These are phyloP conservation scores for Microdochium paspali DNA, from an alignment of 2,329 filamentous ascomycete genomes.

Conservation along the genomic window DNA sequence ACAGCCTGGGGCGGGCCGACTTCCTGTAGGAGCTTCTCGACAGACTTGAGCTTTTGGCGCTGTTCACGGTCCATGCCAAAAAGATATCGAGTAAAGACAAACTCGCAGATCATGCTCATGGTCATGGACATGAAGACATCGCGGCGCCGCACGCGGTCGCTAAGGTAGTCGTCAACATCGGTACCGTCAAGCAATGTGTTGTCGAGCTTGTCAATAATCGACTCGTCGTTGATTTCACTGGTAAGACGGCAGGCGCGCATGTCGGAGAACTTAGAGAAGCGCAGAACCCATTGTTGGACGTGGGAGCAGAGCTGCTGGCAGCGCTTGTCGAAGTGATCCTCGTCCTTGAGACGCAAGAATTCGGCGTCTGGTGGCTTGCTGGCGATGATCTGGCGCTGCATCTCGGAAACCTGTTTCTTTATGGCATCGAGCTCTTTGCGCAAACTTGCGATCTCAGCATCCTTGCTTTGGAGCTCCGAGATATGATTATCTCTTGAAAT, in stretches of 20 bases:
- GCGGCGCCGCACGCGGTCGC: slow-evolving; percentile 76
- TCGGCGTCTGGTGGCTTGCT: slow-evolving; percentile 53
- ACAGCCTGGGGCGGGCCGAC: slow-evolving; percentile 84
- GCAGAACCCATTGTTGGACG: slow-evolving; percentile 93
- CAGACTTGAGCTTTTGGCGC: slow-evolving; percentile 89
- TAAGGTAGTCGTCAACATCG: slow-evolving; percentile 80
- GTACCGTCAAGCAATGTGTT: slow-evolving; percentile 91
- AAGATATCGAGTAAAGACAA: slow-evolving; percentile 93
- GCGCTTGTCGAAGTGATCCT: slow-evolving; percentile 90
- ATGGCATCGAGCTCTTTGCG: slow-evolving; percentile 70
- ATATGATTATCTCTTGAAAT: slow-evolving; percentile 52
- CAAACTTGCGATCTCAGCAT: slow-evolving; percentile 71
- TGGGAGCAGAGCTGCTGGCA: slow-evolving; percentile 94
- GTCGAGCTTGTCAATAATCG: slow-evolving; percentile 87
- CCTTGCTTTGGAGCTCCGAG: slow-evolving; percentile 66
- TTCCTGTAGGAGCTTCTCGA: slow-evolving; percentile 86
- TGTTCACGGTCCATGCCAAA: slow-evolving; percentile 99
- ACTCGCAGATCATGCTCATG: slow-evolving; percentile 99
- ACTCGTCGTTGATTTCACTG: slow-evolving; percentile 79
- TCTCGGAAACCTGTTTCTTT: slow-evolving; percentile 48
- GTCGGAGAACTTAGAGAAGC: slow-evolving; percentile 97
- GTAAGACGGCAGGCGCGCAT: slow-evolving; percentile 78
- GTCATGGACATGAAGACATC: slow-evolving; percentile 98
- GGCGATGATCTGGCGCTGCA: slow-evolving; percentile 49
- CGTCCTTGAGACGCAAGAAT: slow-evolving; percentile 73